Evolutionary conservation across 805 yeast species (phyloP), one percentile per base, ranked within the genome.

Genomic region (Wickerhamomyces queroliae): DNA sequence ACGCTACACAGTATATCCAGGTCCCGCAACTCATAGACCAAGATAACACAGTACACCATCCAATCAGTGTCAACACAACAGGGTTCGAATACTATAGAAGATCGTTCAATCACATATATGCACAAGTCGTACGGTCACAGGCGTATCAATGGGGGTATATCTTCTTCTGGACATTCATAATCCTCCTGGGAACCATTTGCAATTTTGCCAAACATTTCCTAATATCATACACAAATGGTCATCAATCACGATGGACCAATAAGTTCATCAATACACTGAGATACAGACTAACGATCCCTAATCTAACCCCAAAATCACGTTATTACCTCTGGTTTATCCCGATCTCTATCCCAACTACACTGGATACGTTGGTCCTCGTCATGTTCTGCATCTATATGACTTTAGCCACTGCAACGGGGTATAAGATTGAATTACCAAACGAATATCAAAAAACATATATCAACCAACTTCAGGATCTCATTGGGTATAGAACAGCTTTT

Each of bases 401-500:
- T 1, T 48, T 70, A 9, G 56, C 62, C 2, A 47, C 57, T 5
- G 49, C 62, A 8, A 58, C 69, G 2, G 67, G 66, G 4, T 67
- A 63, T 45, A 35, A 53, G 6, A 47, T 67, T 13, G 54, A 53
- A 9, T 36, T 62, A 15, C 69, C 74, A n/a, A 67, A 67, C 42
- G 64, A 67, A 5, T 67, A 56, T 37, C 46, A 58, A 18, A 48
- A 51, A 1, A 53, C 52, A 20, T 53, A 59, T 43, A 67, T 55
- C 54, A 59, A 38, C 40, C 61, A 58, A 39, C 50, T 60, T 13
- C 35, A 60, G 40, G 67, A 59, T 33, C 42, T 67, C 39, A 60
- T 80, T 15, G 78, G 75, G 31, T 80, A 76, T 54, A 66, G 86
- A 57, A 61, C 75, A 6, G 82, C 74, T 35, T 40, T 76, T 16